Evolutionary conservation across 148 eudicot genomes (phyloP).

Genomic region (Fagopyrum tataricum): DNA sequence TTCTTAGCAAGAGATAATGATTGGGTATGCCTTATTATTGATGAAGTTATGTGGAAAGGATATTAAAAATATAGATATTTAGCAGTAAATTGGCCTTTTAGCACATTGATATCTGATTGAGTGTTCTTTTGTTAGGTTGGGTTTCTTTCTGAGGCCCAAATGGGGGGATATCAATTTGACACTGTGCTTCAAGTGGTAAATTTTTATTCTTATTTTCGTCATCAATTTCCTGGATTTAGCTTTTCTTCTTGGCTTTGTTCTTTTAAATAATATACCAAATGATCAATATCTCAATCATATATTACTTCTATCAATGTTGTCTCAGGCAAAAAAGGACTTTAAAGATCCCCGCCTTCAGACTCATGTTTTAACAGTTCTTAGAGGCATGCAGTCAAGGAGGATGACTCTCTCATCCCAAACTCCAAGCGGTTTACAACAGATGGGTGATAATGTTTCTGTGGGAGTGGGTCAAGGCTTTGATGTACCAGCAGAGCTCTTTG

Average conservation of each 20-base stretch:
- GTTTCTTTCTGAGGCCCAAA: slow-evolving; percentile 82
- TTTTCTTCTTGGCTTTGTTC: neutral
- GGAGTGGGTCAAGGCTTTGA: slow-evolving; percentile 29
- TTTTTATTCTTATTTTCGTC: slow-evolving; percentile 3
- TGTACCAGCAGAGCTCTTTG: slow-evolving; percentile 70
- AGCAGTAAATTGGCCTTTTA: slow-evolving; percentile 10
- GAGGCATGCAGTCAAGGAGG: slow-evolving; percentile 66
- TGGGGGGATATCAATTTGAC: slow-evolving; percentile 82
- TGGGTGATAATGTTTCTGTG: slow-evolving; percentile 29
- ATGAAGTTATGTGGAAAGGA: neutral
- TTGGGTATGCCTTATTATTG: slow-evolving; percentile 50
- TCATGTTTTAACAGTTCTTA: slow-evolving; percentile 79
- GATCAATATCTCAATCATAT: neutral
- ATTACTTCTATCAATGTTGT: slow-evolving; percentile 3
- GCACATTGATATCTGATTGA: slow-evolving; percentile 11
- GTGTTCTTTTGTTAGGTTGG: slow-evolving; percentile 52
- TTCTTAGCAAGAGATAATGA: slow-evolving; percentile 83
- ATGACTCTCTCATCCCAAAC: slow-evolving; percentile 35
- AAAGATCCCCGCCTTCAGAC: slow-evolving; percentile 66
- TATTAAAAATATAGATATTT: neutral
- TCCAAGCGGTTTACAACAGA: slow-evolving; percentile 30
- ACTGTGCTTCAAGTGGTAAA: slow-evolving; percentile 67
- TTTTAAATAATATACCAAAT: neutral
- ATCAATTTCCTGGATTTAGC: neutral
- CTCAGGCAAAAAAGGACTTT: slow-evolving; percentile 83